phyloP scores from a whole-genome alignment of 73 alveolate species.

The Loxodes magnus region DNA sequence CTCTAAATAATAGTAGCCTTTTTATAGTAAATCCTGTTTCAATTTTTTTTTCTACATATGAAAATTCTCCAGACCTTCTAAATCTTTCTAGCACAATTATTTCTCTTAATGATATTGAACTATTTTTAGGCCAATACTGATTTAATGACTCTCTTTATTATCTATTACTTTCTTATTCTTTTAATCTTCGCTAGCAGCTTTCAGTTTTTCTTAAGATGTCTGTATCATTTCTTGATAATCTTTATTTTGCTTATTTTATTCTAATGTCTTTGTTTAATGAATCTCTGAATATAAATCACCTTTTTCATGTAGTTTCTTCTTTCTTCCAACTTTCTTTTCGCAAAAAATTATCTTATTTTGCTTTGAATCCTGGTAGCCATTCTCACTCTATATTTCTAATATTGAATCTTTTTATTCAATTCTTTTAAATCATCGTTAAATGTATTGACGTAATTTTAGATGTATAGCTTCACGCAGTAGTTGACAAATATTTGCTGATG shows the following conservation, averaged over 20 bases:
- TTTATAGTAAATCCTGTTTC: neutral
- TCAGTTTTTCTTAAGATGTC: constrained; percentile 10
- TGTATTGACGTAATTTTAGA: neutral
- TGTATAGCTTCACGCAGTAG: too few relatives aligned
- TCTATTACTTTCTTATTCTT: constrained; percentile 3
- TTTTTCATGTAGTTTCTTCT: neutral
- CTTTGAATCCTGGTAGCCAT: neutral
- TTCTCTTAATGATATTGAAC: neutral
- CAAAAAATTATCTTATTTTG: neutral
- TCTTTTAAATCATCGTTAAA: neutral
- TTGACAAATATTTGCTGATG: neutral
- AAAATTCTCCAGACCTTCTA: neutral
- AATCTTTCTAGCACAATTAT: neutral
- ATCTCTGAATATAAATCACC: neutral
- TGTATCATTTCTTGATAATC: neutral
- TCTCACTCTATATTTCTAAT: neutral
- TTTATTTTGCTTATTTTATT: neutral
- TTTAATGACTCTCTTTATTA: neutral
- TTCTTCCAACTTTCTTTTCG: neutral
- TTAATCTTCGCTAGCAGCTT: neutral
- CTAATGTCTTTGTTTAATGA: neutral
- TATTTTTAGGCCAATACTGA: neutral
- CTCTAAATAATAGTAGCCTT: neutral
- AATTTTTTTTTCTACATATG: neutral
- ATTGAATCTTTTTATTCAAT: neutral